Conservation (phyloP, 108 stramenopile genomes). For the Thalassiosira profunda region DNA sequence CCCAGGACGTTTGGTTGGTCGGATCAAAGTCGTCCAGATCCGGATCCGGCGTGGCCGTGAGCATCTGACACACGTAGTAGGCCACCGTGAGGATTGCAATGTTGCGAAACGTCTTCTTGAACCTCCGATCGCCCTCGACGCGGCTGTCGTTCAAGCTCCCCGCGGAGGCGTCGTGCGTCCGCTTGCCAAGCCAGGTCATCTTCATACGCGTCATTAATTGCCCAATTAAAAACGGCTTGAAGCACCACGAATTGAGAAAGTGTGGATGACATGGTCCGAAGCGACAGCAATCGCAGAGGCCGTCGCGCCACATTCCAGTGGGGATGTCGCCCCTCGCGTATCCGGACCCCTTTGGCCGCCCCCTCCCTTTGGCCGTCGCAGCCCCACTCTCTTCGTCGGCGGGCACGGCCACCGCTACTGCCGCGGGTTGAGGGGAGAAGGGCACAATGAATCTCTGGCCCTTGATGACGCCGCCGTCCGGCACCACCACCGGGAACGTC, state of each 20-base stretch:
- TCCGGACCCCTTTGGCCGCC: no score
- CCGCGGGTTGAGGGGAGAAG: not conserved
- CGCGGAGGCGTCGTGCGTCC: not conserved
- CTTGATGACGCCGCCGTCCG: slow-evolving; percentile 47
- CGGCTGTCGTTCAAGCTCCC: slow-evolving; percentile 21
- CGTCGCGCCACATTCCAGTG: slow-evolving; percentile 56
- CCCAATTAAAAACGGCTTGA: slow-evolving; percentile 49
- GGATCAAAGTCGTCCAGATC: not conserved
- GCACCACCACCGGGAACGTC: slow-evolving; percentile 54
- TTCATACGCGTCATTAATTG: slow-evolving; percentile 57
- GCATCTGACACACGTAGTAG: slow-evolving; percentile 6
- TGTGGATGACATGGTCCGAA: slow-evolving; percentile 52
- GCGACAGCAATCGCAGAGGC: slow-evolving; percentile 42
- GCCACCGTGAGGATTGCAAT: slow-evolving; percentile 14
- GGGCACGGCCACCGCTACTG: not conserved
- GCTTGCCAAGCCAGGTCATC: slow-evolving; percentile 54
- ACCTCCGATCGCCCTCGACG: slow-evolving; percentile 12
- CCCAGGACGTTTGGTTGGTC: not conserved
- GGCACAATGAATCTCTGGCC: slow-evolving; percentile 55
- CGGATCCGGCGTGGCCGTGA: slow-evolving; percentile 4
- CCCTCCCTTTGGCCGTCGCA: not conserved
- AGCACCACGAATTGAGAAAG: slow-evolving; percentile 35
- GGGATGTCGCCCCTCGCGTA: slow-evolving; percentile 29
- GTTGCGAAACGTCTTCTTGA: slow-evolving; percentile 29
- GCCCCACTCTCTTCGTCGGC: not conserved